phyloP scores from a whole-genome alignment of 129 eudicot species.

The Oenanthe sinensis region DNA sequence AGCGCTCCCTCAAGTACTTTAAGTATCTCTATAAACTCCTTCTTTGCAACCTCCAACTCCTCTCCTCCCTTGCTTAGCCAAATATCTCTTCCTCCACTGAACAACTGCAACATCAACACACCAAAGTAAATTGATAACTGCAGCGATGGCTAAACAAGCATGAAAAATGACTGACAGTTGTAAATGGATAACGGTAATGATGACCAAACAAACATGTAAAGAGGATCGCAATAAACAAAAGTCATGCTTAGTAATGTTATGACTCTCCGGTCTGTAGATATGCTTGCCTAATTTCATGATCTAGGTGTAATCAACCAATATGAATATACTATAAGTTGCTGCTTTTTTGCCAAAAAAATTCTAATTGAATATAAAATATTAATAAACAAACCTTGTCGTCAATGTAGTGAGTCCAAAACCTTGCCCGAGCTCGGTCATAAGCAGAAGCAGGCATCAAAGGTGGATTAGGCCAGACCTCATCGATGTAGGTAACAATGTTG shows the following conservation, averaged over 20 bases:
- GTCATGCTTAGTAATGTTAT: neutral
- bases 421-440: constrained; percentile 42
- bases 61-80: constrained; percentile 50
- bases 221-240: neutral
- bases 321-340: neutral
- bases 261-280: neutral
- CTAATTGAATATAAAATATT: neutral
- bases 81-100: constrained; percentile 46
- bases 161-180: neutral
- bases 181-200: neutral
- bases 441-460: constrained; percentile 37
- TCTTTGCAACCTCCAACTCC: constrained; percentile 48
- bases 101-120: constrained; percentile 25
- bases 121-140: neutral
- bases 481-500: constrained; percentile 60
- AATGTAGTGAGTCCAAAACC: constrained; percentile 66
- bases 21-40: constrained; percentile 46
- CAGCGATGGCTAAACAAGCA: neutral
- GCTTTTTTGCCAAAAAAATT: neutral
- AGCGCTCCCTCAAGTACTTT: constrained; percentile 57
- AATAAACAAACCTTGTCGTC: constrained; percentile 47
- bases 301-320: too few species aligned
- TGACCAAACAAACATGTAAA: neutral
- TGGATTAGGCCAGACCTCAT: constrained; percentile 52
- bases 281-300: neutral